These are phyloP conservation scores for Neolecta irregularis DNA, from an alignment of 1,139 yeast species.

Conservation along the genomic window DNA sequence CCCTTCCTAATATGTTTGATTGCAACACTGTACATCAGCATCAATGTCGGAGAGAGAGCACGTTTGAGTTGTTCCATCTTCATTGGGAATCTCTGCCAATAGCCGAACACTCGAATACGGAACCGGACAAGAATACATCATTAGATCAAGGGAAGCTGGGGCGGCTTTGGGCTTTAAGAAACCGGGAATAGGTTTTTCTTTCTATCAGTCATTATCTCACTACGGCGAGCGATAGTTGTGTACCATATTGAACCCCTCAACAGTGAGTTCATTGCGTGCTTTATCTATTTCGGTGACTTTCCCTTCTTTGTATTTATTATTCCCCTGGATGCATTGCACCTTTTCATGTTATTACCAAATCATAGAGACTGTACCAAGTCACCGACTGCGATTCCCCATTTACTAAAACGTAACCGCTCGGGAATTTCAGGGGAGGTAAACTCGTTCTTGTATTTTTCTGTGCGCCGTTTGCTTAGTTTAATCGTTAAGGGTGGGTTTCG, in stretches of 20 bases:
- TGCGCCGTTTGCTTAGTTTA: no score
- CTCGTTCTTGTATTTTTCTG: no score
- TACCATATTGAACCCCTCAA: conserved; percentile 11
- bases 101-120: conserved; percentile 13
- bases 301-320: conserved; percentile 9
- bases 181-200: no score
- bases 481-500: no score
- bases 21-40: conserved; percentile 5
- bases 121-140: no score
- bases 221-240: no score
- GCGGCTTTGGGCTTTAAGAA: no score
- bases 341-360: background rate
- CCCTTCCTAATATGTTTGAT: conserved; percentile 11
- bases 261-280: conserved; percentile 9
- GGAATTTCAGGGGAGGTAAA: no score
- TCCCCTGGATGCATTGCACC: conserved; percentile 10
- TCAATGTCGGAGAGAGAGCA: background rate
- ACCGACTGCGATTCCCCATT: conserved; percentile 14
- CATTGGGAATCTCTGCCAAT: conserved; percentile 10
- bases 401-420: no score
- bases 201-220: no score
- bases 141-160: no score
- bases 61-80: conserved; percentile 2
- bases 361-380: background rate
- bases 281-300: conserved; percentile 10